phyloP scores from a whole-genome alignment of 371 early-diverging fungal genomes.

The Mortierella sp. region DNA sequence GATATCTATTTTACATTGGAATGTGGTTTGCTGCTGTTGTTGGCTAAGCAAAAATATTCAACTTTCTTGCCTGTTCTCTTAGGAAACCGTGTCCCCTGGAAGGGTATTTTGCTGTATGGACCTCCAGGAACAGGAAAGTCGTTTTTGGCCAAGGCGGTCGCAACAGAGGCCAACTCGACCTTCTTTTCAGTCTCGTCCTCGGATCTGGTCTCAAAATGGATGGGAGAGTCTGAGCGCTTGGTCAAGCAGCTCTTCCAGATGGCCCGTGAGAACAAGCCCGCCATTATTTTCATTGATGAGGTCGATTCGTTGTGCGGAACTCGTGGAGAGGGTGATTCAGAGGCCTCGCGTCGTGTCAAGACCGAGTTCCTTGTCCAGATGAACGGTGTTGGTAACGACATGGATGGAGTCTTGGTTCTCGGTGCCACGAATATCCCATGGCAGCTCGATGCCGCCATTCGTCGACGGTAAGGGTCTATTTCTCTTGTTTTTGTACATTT shows the following conservation, averaged over 20 bases:
- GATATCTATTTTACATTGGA: slow-evolving; percentile 6
- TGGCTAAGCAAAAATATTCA: background rate
- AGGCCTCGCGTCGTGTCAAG: slow-evolving; percentile 95
- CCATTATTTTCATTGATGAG: slow-evolving; percentile 98
- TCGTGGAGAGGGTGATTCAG: slow-evolving; percentile 96
- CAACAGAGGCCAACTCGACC: slow-evolving; percentile 95
- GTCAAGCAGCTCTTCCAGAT: slow-evolving; percentile 95
- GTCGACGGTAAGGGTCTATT: slow-evolving; percentile 75
- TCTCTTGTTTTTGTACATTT: background rate
- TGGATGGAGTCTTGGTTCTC: slow-evolving; percentile 92
- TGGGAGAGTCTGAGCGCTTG: slow-evolving; percentile 97
- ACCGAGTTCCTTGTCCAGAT: slow-evolving; percentile 98
- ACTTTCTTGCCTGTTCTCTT: slow-evolving; percentile 9
- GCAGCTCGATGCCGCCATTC: slow-evolving; percentile 95
- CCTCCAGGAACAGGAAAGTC: slow-evolving; percentile 99
- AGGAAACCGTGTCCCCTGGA: slow-evolving; percentile 96
- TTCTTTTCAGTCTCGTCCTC: slow-evolving; percentile 97
- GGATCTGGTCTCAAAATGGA: slow-evolving; percentile 97
- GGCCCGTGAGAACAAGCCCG: slow-evolving; percentile 94
- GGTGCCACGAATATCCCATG: slow-evolving; percentile 99
- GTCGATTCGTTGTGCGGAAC: slow-evolving; percentile 97
- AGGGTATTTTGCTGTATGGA: slow-evolving; percentile 98
- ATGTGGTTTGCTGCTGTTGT: background rate
- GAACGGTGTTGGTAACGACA: slow-evolving; percentile 98
- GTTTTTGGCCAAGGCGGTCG: slow-evolving; percentile 97